Percentiles rank a stretch among this genome's conserved stretches.
These are phyloP conservation scores for Jaapia argillacea DNA, from an alignment of 768 basidiomycete genomes.

Conservation along the genomic window DNA sequence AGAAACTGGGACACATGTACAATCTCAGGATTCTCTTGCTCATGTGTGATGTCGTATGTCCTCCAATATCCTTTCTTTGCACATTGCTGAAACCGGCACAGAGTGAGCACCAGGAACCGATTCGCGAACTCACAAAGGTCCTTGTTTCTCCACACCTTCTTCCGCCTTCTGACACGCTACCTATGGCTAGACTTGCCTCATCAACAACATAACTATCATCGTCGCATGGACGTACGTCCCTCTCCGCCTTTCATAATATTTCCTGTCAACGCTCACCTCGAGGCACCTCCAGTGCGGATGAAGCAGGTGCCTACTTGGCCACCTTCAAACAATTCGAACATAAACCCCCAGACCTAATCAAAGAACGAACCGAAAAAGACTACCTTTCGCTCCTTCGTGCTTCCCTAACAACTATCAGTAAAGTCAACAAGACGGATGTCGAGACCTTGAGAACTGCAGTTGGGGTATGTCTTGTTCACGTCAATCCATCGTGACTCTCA, in stretches of 20 bases:
- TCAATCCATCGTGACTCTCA: neutral
- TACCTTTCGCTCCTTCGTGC: slow-evolving; percentile 74
- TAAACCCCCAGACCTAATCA: slow-evolving; percentile 88
- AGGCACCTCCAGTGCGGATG: slow-evolving; percentile 55
- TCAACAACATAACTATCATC: slow-evolving; percentile 89
- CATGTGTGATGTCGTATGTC: slow-evolving; percentile 82
- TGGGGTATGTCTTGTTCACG: slow-evolving; percentile 50
- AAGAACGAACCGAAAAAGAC: slow-evolving; percentile 88
- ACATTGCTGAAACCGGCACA: slow-evolving; percentile 19
- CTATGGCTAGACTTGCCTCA: slow-evolving; percentile 59
- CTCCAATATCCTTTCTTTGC: neutral
- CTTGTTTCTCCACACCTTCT: too few species aligned
- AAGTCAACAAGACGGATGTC: slow-evolving; percentile 97
- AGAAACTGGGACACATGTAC: slow-evolving; percentile 74
- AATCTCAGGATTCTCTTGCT: slow-evolving; percentile 80
- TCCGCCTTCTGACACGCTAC: too few species aligned
- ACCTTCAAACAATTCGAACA: slow-evolving; percentile 92
- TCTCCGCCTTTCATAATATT: neutral
- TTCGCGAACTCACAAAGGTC: slow-evolving; percentile 89
- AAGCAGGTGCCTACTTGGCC: slow-evolving; percentile 85
- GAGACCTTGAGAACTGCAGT: slow-evolving; percentile 87
- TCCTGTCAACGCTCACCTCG: neutral
- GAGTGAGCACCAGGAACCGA: slow-evolving; percentile 86
- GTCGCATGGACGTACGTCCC: slow-evolving; percentile 77
- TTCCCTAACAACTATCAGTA: slow-evolving; percentile 79